phyloP scores from a whole-genome alignment of 805 yeast species.

The Clavispora carvajalis region DNA sequence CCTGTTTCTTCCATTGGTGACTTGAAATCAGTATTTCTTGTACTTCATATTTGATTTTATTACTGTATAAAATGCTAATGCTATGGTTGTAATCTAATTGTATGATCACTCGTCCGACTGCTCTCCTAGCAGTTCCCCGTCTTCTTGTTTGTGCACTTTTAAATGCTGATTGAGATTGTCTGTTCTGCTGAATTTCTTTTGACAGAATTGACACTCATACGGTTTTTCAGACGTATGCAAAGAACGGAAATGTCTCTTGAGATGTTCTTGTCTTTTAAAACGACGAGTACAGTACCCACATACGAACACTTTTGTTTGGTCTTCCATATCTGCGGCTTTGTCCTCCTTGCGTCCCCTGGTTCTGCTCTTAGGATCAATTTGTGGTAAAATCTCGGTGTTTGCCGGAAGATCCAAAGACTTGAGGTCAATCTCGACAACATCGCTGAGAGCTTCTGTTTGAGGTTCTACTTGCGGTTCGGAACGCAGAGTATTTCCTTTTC shows the following conservation, averaged over 20 bases:
- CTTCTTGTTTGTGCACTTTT: conserved; percentile 43
- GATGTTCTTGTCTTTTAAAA: conserved; percentile 72
- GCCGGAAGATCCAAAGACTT: conserved; percentile 37
- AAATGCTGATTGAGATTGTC: conserved; percentile 66
- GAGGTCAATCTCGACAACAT: conserved; percentile 37
- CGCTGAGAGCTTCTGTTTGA: conserved; percentile 11
- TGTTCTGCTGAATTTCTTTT: conserved; percentile 59
- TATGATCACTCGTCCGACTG: not conserved
- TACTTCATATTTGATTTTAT: not conserved
- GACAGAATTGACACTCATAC: conserved; percentile 55
- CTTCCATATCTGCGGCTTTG: conserved; percentile 47
- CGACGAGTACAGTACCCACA: conserved; percentile 61
- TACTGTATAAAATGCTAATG: not conserved
- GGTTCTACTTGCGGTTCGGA: not conserved
- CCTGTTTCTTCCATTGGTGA: not conserved
- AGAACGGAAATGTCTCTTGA: conserved; percentile 69
- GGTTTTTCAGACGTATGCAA: conserved; percentile 73
- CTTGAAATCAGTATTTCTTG: not conserved
- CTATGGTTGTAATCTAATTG: not conserved
- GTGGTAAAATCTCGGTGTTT: conserved; percentile 32
- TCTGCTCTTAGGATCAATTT: conserved; percentile 29
- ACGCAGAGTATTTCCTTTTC: conserved; percentile 16
- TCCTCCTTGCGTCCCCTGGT: conserved; percentile 65
- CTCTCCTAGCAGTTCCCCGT: conserved; percentile 4
- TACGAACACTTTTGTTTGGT: conserved; percentile 50